phyloP scores from a whole-genome alignment of 2,329 filamentous ascomycete genomes.

The Alternaria postmessia region DNA sequence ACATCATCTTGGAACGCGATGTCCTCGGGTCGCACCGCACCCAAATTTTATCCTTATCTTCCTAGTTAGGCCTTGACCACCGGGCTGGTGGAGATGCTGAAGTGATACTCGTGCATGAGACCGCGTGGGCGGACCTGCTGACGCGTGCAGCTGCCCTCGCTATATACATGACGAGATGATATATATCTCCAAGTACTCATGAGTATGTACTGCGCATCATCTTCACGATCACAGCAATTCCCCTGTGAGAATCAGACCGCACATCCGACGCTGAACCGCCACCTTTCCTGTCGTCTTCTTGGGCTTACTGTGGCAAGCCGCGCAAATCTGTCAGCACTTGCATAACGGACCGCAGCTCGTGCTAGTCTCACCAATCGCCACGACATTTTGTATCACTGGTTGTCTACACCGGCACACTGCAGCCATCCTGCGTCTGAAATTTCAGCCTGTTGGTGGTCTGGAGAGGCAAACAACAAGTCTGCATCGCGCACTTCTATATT shows the following conservation, averaged over 20 bases:
- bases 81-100: constrained; percentile 22
- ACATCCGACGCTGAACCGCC: constrained; percentile 15
- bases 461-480: constrained; percentile 6
- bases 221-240: not conserved
- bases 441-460: not conserved
- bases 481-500: constrained; percentile 14
- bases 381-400: constrained; percentile 12
- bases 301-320: constrained; percentile 34
- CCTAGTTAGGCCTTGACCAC: constrained; percentile 26
- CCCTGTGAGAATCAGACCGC: constrained; percentile 2
- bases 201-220: constrained; percentile 1
- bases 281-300: constrained; percentile 19
- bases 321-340: constrained; percentile 16
- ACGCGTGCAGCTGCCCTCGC: constrained; percentile 30
- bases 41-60: constrained; percentile 12
- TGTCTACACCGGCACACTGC: constrained; percentile 1
- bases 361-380: constrained; percentile 11
- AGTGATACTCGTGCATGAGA: constrained; percentile 31
- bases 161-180: constrained; percentile 9
- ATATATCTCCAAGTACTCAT: not conserved
- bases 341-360: constrained; percentile 22
- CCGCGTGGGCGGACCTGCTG: constrained; percentile 32
- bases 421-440: not conserved
- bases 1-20: constrained; percentile 16
- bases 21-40: constrained; percentile 23